phyloP scores from a whole-genome alignment of 2,329 filamentous ascomycete species.

The Curvularia spicifera region DNA sequence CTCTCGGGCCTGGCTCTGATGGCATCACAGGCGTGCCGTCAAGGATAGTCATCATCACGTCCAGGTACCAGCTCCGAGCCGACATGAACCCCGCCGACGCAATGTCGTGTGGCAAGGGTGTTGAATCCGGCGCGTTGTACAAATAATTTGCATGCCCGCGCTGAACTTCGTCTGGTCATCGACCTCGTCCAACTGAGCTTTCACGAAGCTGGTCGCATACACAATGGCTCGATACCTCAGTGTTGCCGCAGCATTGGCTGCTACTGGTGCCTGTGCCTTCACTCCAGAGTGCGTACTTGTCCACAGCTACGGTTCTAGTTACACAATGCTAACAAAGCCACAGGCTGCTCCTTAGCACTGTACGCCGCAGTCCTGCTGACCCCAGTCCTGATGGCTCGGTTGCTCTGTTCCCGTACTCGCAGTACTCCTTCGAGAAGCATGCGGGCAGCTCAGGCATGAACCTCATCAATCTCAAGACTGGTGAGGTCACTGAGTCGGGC shows the following conservation, averaged over 20 bases:
- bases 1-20: constrained; percentile 19
- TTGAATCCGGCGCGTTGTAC: constrained; percentile 20
- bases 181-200: constrained; percentile 38
- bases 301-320: background rate
- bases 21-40: constrained; percentile 24
- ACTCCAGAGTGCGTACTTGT: constrained; percentile 44
- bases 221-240: constrained; percentile 46
- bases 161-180: constrained; percentile 22
- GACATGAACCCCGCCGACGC: constrained; percentile 20
- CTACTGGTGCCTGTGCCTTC: constrained; percentile 41
- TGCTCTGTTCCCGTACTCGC: constrained; percentile 71
- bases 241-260: constrained; percentile 44
- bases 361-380: constrained; percentile 70
- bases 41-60: constrained; percentile 10
- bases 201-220: constrained; percentile 34
- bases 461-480: constrained; percentile 43
- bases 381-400: constrained; percentile 71
- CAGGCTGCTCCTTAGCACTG: constrained; percentile 68
- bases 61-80: constrained; percentile 25
- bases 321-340: constrained; percentile 4
- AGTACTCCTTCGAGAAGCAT: constrained; percentile 82
- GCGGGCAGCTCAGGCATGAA: constrained; percentile 59
- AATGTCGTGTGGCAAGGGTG: constrained; percentile 15
- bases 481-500: constrained; percentile 42
- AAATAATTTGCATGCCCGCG: constrained; percentile 34